A percentile compares a stretch with the other conserved stretches of the same genome.
Conservation (phyloP, 305 asterid genomes). For the Fraxinus sp. region DNA sequence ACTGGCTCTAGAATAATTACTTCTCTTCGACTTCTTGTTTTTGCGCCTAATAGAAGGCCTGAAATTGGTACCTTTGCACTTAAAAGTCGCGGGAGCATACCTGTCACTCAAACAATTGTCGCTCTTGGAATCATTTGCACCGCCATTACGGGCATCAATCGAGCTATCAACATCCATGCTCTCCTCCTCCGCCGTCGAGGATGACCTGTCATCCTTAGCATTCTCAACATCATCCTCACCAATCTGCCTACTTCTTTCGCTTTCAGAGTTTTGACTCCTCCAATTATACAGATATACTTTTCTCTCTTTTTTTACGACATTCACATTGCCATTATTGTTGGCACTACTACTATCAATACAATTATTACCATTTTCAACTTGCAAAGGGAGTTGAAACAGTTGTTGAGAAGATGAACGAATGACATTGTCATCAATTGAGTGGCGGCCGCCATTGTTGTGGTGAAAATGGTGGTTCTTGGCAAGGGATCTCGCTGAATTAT, state of each 20-base stretch:
- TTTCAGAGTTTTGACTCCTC: slow-evolving; percentile 78
- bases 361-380: slow-evolving; percentile 23
- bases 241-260: slow-evolving; percentile 57
- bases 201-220: slow-evolving; percentile 43
- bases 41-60: slow-evolving; percentile 57
- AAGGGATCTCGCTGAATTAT: slow-evolving; percentile 69
- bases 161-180: slow-evolving; percentile 50
- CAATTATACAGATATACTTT: slow-evolving; percentile 79
- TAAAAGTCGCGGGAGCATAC: slow-evolving; percentile 48
- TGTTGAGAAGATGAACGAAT: slow-evolving; percentile 34
- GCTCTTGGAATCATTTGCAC: slow-evolving; percentile 74
- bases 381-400: slow-evolving; percentile 21
- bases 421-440: slow-evolving; percentile 26
- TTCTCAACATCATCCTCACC: slow-evolving; percentile 47
- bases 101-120: slow-evolving; percentile 51
- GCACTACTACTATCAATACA: slow-evolving; percentile 24
- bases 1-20: slow-evolving; percentile 30
- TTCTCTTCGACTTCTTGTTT: slow-evolving; percentile 52
- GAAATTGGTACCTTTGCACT: slow-evolving; percentile 53
- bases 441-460: slow-evolving; percentile 34
- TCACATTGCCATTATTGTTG: slow-evolving; percentile 31
- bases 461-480: slow-evolving; percentile 62
- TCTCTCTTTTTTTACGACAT: slow-evolving; percentile 39
- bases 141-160: slow-evolving; percentile 51
- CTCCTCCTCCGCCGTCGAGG: slow-evolving; percentile 51